phyloP scores from a whole-genome alignment of 306 rosid species.

The Lathyrus tuberosus region DNA sequence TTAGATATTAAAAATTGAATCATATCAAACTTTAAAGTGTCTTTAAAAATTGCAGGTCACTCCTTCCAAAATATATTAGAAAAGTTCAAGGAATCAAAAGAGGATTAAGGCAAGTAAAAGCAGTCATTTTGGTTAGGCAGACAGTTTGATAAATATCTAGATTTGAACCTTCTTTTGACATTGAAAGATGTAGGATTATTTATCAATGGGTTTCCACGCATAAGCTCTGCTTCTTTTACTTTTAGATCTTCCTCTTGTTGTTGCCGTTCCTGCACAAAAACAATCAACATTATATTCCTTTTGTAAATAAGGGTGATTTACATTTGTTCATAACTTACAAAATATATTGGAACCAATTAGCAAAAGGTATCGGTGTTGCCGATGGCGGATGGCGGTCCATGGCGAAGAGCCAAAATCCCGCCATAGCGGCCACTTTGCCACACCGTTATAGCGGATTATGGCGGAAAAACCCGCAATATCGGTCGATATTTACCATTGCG shows the following conservation, averaged over 20 bases:
- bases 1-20: background rate
- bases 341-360: background rate
- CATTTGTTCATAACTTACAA: constrained; percentile 11
- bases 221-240: constrained; percentile 83
- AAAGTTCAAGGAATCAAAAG: too few relatives aligned
- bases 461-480: too few relatives aligned
- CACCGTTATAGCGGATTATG: too few relatives aligned
- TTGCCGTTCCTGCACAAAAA: constrained; percentile 60
- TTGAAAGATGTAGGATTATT: constrained; percentile 71
- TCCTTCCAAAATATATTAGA: background rate
- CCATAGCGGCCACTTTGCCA: too few relatives aligned
- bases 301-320: constrained; percentile 7
- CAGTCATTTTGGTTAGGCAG: background rate
- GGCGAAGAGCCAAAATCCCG: too few relatives aligned
- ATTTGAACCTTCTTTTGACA: constrained; percentile 77
- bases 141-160: constrained; percentile 10
- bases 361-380: background rate
- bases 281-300: background rate
- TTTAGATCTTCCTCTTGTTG: constrained; percentile 86
- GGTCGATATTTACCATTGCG: too few relatives aligned
- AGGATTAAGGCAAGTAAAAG: background rate
- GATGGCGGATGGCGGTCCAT: too few relatives aligned
- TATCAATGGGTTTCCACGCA: constrained; percentile 82
- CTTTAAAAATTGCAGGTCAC: background rate
- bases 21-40: background rate